Base-by-base conservation (phyloP, 2,329 filamentous ascomycete species). In the Colletotrichum chrysophilum region DNA sequence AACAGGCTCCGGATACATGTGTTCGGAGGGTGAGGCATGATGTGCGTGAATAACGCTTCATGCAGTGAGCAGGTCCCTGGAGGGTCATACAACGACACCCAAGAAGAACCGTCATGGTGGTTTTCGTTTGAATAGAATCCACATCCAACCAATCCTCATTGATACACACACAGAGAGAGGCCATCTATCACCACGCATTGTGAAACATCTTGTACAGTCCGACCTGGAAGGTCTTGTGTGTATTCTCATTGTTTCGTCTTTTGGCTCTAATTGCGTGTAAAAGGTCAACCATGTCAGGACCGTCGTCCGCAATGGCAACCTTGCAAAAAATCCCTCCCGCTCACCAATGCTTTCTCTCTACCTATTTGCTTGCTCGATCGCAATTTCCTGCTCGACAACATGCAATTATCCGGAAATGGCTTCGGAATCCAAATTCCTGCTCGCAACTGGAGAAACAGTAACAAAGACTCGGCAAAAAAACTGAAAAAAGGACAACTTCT, bases 351-450 rank as follows among this genome's bases (percentile, higher is more conserved):
- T 64, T 21, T 60, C 30, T 64, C 36, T 66, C 69, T 61, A 60
- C 52, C 55, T 66, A 32, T 58, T 60, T 71, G 56, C 70, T 75
- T 64, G 69, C 64, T 62, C 28, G 16, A 64, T 73, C 32, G 72
- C 73, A 52, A 75, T 30, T 73, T 58, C 56, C 73, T 67, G 62
- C 70, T 68, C 73, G 32, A 73, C 64, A 64, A 67, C 73, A 75
- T 67, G 73, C 70, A 64, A 72, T 75, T 73, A 75, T 75, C 73
- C 73, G 73, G 56, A 75, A 75, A 73, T 68, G 73, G 70, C 38
- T 64, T 56, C 7, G 14, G 61, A 48, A 75, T 75, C 73, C 73
- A 75, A 75, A 62, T 73, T 72, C 73, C 48, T 67, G 32, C 64
- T 73, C 64, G 64, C 69, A 72, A 43, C 62, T 68, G 18, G 55